Evolutionary conservation across 1,139 yeast species (phyloP), one percentile per base, ranked within the genome.

Genomic region (Dujonia santamariae): DNA sequence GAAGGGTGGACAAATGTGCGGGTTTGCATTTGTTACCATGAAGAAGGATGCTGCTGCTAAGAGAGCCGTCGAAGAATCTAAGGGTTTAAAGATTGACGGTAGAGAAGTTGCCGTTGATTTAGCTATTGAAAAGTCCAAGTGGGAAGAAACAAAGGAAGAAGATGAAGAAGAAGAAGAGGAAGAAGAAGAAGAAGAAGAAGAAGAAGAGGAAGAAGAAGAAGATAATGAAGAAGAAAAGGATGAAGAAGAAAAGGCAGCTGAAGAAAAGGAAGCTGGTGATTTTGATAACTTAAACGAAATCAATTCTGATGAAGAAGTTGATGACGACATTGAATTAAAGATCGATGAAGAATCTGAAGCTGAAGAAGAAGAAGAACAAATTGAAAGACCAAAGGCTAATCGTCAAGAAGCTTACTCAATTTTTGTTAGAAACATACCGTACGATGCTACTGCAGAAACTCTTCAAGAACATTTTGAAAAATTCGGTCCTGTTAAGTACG

Each of bases 11-110:
- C 82, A 76, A 56, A 85, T 92, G 94, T 70, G 85, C 44, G 98
- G 98, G 8, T 92, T 92, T 71, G 99, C 90, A 0, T 94, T 92
- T 59, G 90, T 92, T 15, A 83, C 94, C 1, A 85, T 94, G 96
- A 80, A 79, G 54, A 86, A 83, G 53, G 71, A 79, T 41, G 65
- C 77, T 20, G 80, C 85, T 44, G 97, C 98, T 31, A 81, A 78
- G 50, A 72, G 66, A 39, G 98, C 97, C 1, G 80, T 90, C 24
- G 84, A 85, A 47, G 88, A 74, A 27, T 70, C 80, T 19, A 65
- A 61, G 34, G 95, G 85, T 4, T 63, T 90, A 49, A 80, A 86
- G 59, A 85, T 94, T 39, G 88, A 82, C 50, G 97, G 92, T 2
- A 78, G 98, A 59, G 84, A 80, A 48, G 97, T 92, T 35, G 94